phyloP scores from a whole-genome alignment of 768 basidiomycete genomes.

The Rubroboletus pulcherrimus region DNA sequence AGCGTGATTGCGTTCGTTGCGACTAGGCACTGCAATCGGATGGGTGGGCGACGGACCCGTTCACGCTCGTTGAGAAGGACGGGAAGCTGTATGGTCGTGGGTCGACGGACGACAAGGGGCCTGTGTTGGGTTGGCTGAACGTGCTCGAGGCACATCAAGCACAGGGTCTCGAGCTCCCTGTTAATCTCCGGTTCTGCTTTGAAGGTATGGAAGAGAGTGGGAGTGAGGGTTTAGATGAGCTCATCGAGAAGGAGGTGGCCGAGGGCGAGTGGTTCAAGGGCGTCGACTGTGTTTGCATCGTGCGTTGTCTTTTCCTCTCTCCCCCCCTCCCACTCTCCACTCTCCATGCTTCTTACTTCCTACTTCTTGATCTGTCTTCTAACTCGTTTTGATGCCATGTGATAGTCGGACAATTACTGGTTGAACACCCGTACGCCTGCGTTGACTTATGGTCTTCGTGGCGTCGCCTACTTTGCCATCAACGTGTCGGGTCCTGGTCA shows the following conservation, averaged over 20 bases:
- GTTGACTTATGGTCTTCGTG: conserved; percentile 85
- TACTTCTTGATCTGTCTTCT: background rate
- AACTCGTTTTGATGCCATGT: background rate
- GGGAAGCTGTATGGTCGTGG: conserved; percentile 80
- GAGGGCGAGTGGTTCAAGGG: conserved; percentile 77
- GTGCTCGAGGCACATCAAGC: conserved; percentile 80
- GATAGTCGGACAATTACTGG: conserved; percentile 92
- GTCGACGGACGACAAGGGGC: conserved; percentile 92
- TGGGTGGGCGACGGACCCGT: conserved; percentile 89
- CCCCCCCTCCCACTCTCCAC: background rate
- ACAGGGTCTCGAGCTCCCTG: conserved; percentile 68
- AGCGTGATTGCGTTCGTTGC: background rate
- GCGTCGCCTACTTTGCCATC: conserved; percentile 82
- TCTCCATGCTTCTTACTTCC: background rate
- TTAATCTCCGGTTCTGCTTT: conserved; percentile 88
- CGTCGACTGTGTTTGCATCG: conserved; percentile 92
- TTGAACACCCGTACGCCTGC: conserved; percentile 75
- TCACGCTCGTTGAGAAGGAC: conserved; percentile 55
- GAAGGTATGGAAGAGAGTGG: conserved; percentile 98
- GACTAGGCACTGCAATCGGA: conserved; percentile 50
- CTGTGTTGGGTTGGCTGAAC: conserved; percentile 85
- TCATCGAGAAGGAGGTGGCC: conserved; percentile 71
- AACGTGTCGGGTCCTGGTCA: conserved; percentile 78
- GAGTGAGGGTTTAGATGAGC: conserved; percentile 84
- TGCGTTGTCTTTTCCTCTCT: conserved; percentile 32